phyloP scores from a whole-genome alignment of 108 stramenopile genomes.

The Chaetoceros muelleri region DNA sequence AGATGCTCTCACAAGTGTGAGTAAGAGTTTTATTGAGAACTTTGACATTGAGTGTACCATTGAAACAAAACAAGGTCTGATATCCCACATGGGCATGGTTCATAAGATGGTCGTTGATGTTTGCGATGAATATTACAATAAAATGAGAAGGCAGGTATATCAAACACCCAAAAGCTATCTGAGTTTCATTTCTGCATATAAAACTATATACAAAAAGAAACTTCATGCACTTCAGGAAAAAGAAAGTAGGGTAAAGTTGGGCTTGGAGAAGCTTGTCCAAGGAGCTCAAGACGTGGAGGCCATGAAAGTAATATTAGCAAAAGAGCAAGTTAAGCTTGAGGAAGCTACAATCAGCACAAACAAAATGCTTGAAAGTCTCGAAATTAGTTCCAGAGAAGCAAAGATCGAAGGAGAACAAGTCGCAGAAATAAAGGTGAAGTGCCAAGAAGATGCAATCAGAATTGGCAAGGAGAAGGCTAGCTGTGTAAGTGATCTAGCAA shows the following conservation, averaged over 20 bases:
- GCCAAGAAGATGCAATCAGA: slow-evolving; percentile 70
- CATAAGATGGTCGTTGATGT: slow-evolving; percentile 75
- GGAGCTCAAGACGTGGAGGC: slow-evolving; percentile 84
- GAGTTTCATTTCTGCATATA: slow-evolving; percentile 79
- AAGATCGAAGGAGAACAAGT: slow-evolving; percentile 80
- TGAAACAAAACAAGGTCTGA: slow-evolving; percentile 53
- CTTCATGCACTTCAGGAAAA: slow-evolving; percentile 75
- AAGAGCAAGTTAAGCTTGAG: slow-evolving; percentile 77
- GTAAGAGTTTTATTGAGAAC: slow-evolving; percentile 65
- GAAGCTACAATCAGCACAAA: slow-evolving; percentile 75
- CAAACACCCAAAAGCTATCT: slow-evolving; percentile 89
- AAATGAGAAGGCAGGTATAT: slow-evolving; percentile 76
- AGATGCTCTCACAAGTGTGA: slow-evolving; percentile 79
- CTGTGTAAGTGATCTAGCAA: slow-evolving; percentile 72
- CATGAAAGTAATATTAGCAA: slow-evolving; percentile 74
- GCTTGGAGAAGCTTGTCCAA: slow-evolving; percentile 80
- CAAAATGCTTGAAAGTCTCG: slow-evolving; percentile 72
- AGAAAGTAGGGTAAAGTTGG: slow-evolving; percentile 71
- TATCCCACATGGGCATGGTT: slow-evolving; percentile 83
- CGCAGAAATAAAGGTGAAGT: slow-evolving; percentile 60
- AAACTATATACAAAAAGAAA: slow-evolving; percentile 62
- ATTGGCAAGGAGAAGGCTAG: slow-evolving; percentile 71
- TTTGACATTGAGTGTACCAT: slow-evolving; percentile 61
- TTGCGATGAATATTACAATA: slow-evolving; percentile 80
- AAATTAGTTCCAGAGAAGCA: slow-evolving; percentile 74